These are phyloP conservation scores for Nephelium lappaceum DNA, from an alignment of 345 rosid genomes.

Conservation along the genomic window DNA sequence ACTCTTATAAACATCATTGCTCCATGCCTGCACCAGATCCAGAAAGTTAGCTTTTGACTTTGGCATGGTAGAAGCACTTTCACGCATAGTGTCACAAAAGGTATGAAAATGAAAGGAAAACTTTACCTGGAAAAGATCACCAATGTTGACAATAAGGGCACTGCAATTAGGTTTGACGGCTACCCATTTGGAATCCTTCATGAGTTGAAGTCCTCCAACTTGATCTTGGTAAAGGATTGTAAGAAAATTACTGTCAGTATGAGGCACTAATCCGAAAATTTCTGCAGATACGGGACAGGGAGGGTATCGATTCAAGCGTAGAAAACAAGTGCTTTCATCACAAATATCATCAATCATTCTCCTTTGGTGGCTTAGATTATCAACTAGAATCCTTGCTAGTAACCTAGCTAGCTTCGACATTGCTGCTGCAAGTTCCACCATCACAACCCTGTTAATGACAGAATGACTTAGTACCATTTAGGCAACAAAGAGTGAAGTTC, in stretches of 20 bases:
- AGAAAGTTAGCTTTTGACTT: not conserved
- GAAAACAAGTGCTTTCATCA: slow-evolving; percentile 54
- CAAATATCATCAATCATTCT: slow-evolving; percentile 37
- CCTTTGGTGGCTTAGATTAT: slow-evolving; percentile 39
- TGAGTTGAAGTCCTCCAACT: slow-evolving; percentile 75
- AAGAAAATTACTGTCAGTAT: slow-evolving; percentile 73
- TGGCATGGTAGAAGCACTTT: not conserved
- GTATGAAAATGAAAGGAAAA: not conserved
- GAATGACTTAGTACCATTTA: not conserved
- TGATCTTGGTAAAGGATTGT: slow-evolving; percentile 68
- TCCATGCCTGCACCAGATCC: slow-evolving; percentile 55
- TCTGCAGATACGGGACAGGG: slow-evolving; percentile 49
- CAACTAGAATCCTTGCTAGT: slow-evolving; percentile 50
- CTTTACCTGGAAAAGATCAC: slow-evolving; percentile 72
- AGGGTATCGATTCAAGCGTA: slow-evolving; percentile 63
- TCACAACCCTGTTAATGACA: slow-evolving; percentile 41
- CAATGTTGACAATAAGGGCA: slow-evolving; percentile 74
- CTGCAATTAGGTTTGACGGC: slow-evolving; percentile 63
- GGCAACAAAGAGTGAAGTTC: not conserved
- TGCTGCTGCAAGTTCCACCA: slow-evolving; percentile 51
- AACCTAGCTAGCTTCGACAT: slow-evolving; percentile 56
- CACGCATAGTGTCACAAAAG: not conserved
- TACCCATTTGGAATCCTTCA: slow-evolving; percentile 69
- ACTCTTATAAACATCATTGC: slow-evolving; percentile 65
- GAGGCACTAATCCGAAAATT: slow-evolving; percentile 58